Conservation (phyloP, 768 basidiomycete species). For the Phanerochaete carnosa region DNA sequence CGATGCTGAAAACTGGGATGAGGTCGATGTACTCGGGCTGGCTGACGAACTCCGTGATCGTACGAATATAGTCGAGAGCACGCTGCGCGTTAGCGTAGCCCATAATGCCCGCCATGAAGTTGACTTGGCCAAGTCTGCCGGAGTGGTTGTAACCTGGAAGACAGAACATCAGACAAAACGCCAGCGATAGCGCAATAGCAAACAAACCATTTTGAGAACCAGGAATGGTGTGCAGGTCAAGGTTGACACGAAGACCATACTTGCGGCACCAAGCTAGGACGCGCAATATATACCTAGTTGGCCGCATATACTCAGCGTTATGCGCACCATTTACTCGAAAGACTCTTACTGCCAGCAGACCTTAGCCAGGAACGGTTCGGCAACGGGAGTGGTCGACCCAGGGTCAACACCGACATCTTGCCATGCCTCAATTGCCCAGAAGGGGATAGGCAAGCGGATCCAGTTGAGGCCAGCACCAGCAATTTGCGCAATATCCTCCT, state of each 20-base stretch:
- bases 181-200: background rate
- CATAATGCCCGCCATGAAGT: conserved; percentile 71
- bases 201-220: conserved; percentile 71
- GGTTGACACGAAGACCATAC: conserved; percentile 80
- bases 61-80: conserved; percentile 70
- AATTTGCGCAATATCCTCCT: conserved; percentile 27
- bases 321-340: background rate
- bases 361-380: conserved; percentile 73
- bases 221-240: conserved; percentile 79
- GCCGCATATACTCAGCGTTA: background rate
- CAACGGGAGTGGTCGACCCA: conserved; percentile 13
- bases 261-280: conserved; percentile 83
- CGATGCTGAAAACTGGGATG: conserved; percentile 55
- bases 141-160: conserved; percentile 51
- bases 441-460: conserved; percentile 76
- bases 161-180: background rate
- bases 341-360: conserved; percentile 67
- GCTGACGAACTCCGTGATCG: conserved; percentile 76
- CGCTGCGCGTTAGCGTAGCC: conserved; percentile 84
- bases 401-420: conserved; percentile 32
- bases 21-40: conserved; percentile 66
- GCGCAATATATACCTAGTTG: conserved; percentile 63
- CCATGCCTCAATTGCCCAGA: conserved; percentile 83
- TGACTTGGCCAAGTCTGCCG: conserved; percentile 57
- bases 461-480: conserved; percentile 78